Percentiles rank a stretch among this genome's conserved stretches.
phyloP scores from a whole-genome alignment of 495 filamentous ascomycete species.

The Penicillium waksmanii region DNA sequence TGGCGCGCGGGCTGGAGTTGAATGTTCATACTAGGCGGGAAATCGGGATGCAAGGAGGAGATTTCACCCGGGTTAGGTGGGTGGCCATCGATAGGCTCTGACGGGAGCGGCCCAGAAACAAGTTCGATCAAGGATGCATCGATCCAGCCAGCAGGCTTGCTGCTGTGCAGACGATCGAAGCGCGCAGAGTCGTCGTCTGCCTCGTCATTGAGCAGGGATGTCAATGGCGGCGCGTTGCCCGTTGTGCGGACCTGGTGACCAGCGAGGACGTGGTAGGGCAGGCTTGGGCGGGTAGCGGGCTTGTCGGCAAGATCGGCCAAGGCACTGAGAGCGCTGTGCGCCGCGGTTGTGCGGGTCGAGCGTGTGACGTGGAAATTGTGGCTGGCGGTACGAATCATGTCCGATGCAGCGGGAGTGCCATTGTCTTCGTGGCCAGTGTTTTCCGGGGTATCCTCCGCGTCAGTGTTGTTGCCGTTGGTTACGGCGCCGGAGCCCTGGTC shows the following conservation, averaged over 20 bases:
- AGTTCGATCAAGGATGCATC: constrained; percentile 43
- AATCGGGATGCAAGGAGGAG: constrained; percentile 47
- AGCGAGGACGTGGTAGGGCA: constrained; percentile 62
- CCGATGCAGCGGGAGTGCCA: constrained; percentile 56
- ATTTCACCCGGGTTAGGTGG: constrained; percentile 41
- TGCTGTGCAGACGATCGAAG: constrained; percentile 49
- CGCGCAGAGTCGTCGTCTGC: constrained; percentile 61
- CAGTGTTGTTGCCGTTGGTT: constrained; percentile 51
- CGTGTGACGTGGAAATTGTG: constrained; percentile 69
- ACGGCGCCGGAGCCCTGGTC: constrained; percentile 44
- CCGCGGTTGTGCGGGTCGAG: constrained; percentile 62
- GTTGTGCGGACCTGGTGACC: constrained; percentile 52
- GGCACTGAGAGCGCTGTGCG: constrained; percentile 59
- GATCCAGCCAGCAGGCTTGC: constrained; percentile 42
- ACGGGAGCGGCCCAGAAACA: constrained; percentile 34
- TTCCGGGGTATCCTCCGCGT: constrained; percentile 49
- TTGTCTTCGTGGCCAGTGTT: constrained; percentile 57
- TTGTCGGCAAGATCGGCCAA: constrained; percentile 68
- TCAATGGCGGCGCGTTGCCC: constrained; percentile 53
- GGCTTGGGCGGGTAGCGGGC: constrained; percentile 62
- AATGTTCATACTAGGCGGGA: constrained; percentile 40
- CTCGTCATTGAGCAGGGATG: constrained; percentile 59
- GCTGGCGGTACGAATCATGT: constrained; percentile 73
- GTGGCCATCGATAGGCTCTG: constrained; percentile 35
- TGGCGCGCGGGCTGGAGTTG: constrained; percentile 36